These are phyloP conservation scores for Talaromyces sp. DNA, from an alignment of 2,329 filamentous ascomycete species.

Conservation along the genomic window DNA sequence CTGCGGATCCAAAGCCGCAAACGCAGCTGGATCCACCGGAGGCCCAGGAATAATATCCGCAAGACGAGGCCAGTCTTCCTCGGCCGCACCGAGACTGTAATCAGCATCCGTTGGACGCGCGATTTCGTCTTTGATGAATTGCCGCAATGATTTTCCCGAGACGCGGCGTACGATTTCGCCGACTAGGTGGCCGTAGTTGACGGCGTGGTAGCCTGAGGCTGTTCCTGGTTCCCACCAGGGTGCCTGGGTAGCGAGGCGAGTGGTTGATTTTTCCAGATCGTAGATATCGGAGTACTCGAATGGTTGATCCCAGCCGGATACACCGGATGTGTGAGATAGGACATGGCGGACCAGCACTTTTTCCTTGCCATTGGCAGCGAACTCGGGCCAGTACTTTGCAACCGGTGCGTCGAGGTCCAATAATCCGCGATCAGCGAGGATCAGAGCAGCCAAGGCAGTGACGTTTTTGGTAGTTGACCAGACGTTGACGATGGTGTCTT, in stretches of 20 bases:
- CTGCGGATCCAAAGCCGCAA: conserved; percentile 3
- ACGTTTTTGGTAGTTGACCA: conserved; percentile 46
- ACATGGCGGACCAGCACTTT: conserved; percentile 43
- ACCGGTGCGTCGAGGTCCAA: conserved; percentile 41
- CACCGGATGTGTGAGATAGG: conserved; percentile 42
- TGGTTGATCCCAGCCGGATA: conserved; percentile 36
- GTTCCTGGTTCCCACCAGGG: conserved; percentile 50
- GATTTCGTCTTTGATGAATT: conserved; percentile 48
- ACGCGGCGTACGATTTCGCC: conserved; percentile 46
- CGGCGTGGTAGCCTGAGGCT: conserved; percentile 45
- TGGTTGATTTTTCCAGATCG: conserved; percentile 32
- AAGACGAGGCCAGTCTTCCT: conserved; percentile 45
- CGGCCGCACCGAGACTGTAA: conserved; percentile 47
- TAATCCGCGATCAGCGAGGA: conserved; percentile 43
- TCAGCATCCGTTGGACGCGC: conserved; percentile 46
- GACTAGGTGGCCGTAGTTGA: conserved; percentile 44
- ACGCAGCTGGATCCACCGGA: conserved; percentile 9
- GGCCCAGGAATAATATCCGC: conserved; percentile 37
- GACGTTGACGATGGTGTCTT: conserved; percentile 43
- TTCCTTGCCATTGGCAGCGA: conserved; percentile 44
- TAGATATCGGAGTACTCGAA: conserved; percentile 36
- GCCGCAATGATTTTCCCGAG: conserved; percentile 43
- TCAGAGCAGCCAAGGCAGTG: conserved; percentile 37
- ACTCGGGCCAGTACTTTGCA: conserved; percentile 50
- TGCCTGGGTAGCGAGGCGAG: conserved; percentile 41